A percentile compares a stretch with the other conserved stretches of the same genome.
Evolutionary conservation across 2,329 filamentous ascomycete genomes (phyloP).

Genomic region (Herpotrichia juniperi): DNA sequence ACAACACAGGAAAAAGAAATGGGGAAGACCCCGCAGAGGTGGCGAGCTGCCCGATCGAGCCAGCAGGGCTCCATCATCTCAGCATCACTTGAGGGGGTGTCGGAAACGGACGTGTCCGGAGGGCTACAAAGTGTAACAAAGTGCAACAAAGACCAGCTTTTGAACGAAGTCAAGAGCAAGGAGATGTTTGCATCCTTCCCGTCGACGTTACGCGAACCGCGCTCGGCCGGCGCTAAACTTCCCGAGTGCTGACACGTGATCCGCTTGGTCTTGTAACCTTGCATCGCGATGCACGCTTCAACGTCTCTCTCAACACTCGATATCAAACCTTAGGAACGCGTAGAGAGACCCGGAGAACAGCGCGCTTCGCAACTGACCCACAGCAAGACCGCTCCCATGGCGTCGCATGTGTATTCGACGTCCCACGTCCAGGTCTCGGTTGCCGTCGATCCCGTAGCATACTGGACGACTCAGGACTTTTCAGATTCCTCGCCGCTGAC

Average conservation of each 20-base stretch:
- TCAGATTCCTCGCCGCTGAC: constrained; percentile 32
- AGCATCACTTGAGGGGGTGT: background rate
- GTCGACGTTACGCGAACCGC: constrained; percentile 11
- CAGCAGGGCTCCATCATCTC: background rate
- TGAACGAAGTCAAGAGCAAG: constrained; percentile 12
- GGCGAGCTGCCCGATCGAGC: background rate
- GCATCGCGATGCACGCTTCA: constrained; percentile 22
- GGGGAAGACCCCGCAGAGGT: background rate
- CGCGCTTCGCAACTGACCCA: constrained; percentile 9
- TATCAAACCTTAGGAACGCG: constrained; percentile 22
- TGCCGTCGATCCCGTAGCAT: constrained; percentile 40
- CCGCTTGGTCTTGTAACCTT: constrained; percentile 4
- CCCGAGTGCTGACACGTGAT: constrained; percentile 14
- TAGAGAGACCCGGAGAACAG: constrained; percentile 14
- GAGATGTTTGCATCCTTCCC: constrained; percentile 27
- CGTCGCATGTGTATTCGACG: constrained; percentile 31
- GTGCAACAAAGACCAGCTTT: constrained; percentile 4
- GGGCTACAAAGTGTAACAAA: constrained; percentile 26
- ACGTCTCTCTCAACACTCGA: constrained; percentile 25
- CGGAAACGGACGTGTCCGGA: background rate
- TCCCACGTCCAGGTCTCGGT: constrained; percentile 31
- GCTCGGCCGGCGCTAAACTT: constrained; percentile 9
- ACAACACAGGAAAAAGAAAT: constrained; percentile 1
- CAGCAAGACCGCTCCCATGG: constrained; percentile 26
- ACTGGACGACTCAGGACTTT: constrained; percentile 34